Base-by-base conservation (phyloP, 495 filamentous ascomycete genomes). In the Aspergillus taichungensis region DNA sequence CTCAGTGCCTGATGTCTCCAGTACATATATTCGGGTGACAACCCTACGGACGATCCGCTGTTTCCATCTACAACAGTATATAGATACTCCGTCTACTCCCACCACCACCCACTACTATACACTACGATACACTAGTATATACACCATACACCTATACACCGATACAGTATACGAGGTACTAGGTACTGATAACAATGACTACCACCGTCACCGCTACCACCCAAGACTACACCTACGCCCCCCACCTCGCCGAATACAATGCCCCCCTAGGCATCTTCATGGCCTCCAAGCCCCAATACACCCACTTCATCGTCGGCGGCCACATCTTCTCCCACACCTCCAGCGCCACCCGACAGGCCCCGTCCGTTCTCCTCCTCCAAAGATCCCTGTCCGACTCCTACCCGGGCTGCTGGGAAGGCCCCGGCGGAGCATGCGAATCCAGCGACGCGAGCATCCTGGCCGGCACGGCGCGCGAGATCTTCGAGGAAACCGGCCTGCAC, bases 401-500 rank as follows among this genome's bases (percentile, higher is more conserved):
- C 52, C 67, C 69, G 0, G 59, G 66, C 10, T 55, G 53, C 46
- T 81, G 80, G 80, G 80, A 84, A 47, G 57, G 75, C 1, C 79
- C 79, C 1, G 78, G 80, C 2, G 80, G 80, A 5, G 59, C 64
- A 8, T 53, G 54, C 30, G 78, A 82, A 18, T 41, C 51, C 1
- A 44, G 56, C 11, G 47, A 48, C 1, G 48, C 54, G 8, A 79
- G 72, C 0, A 57, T 84, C 11, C 63, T 83, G 0, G 69, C 76
- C 37, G 70, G 70, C 0, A 67, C 74, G 0, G 77, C 63, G 10
- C 61, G 80, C 1, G 77, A 82, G 53, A 67, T 79, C 2, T 58
- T 64, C 24, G 80, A 84, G 56, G 79, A 83, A 53, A 77, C 73
- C 0, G 80, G 77, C 3, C 49, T 83, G 38, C 58, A 63, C 36